Evolutionary conservation across 306 rosid species (phyloP).

Genomic region (Rosa rugosa): DNA sequence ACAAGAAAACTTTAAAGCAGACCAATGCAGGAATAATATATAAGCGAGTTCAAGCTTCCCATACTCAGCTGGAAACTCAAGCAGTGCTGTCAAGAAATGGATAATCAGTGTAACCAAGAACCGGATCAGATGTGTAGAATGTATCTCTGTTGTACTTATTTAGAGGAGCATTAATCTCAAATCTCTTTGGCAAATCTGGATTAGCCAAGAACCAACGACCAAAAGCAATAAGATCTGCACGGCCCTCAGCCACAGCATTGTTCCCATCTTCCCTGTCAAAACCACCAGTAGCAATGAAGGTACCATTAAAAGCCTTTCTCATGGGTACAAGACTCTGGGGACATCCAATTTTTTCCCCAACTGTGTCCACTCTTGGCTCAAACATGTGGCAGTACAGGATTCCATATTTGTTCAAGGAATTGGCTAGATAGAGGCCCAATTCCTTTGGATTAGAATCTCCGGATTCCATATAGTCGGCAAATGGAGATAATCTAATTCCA

Average conservation of each 20-base stretch:
- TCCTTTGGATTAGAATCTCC: conserved; percentile 53
- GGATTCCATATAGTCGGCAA: conserved; percentile 17
- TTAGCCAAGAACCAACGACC: conserved; percentile 54
- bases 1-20: neutral
- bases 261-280: conserved; percentile 42
- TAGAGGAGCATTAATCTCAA: conserved; percentile 33
- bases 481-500: conserved; percentile 65
- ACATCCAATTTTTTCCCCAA: conserved; percentile 19
- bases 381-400: conserved; percentile 54
- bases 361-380: conserved; percentile 58
- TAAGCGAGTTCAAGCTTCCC: neutral
- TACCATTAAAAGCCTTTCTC: conserved; percentile 41
- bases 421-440: conserved; percentile 46
- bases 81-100: conserved; percentile 45
- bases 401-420: conserved; percentile 36
- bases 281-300: conserved; percentile 56
- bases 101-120: conserved; percentile 60
- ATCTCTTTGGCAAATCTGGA: conserved; percentile 52
- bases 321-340: conserved; percentile 36
- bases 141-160: conserved; percentile 42
- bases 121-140: conserved; percentile 47
- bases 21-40: neutral
- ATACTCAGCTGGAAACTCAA: neutral
- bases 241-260: conserved; percentile 22
- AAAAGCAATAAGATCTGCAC: conserved; percentile 47